A percentile compares a stretch with the other conserved stretches of the same genome.
These are phyloP conservation scores for Schizonepeta tenuifolia DNA, from an alignment of 257 asterid genomes.

Conservation along the genomic window DNA sequence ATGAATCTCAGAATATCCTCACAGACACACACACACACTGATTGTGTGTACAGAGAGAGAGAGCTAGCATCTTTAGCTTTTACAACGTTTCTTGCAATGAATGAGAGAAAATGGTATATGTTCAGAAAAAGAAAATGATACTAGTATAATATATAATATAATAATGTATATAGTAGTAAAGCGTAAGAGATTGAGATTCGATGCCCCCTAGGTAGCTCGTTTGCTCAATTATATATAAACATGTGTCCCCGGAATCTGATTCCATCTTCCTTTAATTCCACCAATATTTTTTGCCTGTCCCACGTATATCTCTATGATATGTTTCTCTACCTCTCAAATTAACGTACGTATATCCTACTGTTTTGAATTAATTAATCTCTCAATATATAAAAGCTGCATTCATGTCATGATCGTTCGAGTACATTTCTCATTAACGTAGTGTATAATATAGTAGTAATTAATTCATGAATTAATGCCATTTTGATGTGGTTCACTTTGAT, in stretches of 20 bases:
- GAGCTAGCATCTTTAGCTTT: slow-evolving; percentile 47
- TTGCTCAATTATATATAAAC: slow-evolving; percentile 30
- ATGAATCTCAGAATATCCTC: slow-evolving; percentile 24
- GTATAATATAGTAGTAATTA: too few species aligned
- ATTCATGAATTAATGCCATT: too few species aligned
- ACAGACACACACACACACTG: neutral
- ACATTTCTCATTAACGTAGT: neutral
- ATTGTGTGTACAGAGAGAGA: slow-evolving; percentile 24
- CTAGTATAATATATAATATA: neutral
- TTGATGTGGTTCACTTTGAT: too few species aligned
- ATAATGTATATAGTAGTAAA: neutral
- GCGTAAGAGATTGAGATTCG: slow-evolving; percentile 46
- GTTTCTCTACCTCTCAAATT: neutral
- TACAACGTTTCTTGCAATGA: slow-evolving; percentile 20
- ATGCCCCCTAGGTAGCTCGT: slow-evolving; percentile 19
- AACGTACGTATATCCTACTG: too few species aligned
- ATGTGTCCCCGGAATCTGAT: slow-evolving; percentile 56
- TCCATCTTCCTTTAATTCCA: slow-evolving; percentile 36
- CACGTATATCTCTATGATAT: neutral
- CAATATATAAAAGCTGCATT: neutral
- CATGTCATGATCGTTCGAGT: neutral
- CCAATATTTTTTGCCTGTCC: neutral
- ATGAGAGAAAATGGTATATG: neutral
- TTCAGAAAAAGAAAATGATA: neutral
- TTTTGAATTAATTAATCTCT: neutral